Evolutionary conservation across 106 monocot genomes (phyloP), one percentile per base, ranked within the genome.

Genomic region (Allium sativum): DNA sequence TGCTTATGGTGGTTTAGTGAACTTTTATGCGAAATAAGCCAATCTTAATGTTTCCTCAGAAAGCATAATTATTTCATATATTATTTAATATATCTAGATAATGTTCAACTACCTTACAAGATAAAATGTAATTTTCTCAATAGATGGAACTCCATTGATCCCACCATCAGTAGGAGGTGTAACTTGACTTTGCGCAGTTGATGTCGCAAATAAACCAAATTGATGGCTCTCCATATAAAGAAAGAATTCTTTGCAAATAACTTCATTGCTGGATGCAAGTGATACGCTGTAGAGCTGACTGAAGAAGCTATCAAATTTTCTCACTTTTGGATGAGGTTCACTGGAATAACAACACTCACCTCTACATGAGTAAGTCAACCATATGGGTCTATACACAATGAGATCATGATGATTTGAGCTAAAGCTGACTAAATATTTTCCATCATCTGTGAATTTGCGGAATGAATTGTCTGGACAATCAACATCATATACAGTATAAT

Each of bases 151-250:
- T 66, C 98, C 92, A 62, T 70, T 77, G 58, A 92, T 41, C 59
- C 88, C 88, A 22, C 98, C 98, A 31, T 88, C 82, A 45, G 42
- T 70, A 51, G 61, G 58, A 74, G 71, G 74, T 51, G 78, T 68
- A 40, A 92, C 88, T 20, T 85, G 81, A 45, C 54, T 70, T 75
- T 77, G 98, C 54, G 72, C 78, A 59, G 92, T 98, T 65, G 92
- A 88, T 40, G 98, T 98, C n/a, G 88, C 98, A 79, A 98, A 98
- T 61, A 98, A 64, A 73, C 98, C 98, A 74, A 92, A 85, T 45
- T 82, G 75, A 41, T 73, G 75, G 50, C 44, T 72, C 48, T 98
- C 91, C 72, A 88, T 44, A 73, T 98, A 98, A 0, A 98, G 76
- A 79, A 98, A 91, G 62, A 98, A 88, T 45, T 98, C 98, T 59